Evolutionary conservation across 768 basidiomycete species (phyloP), one percentile per base, ranked within the genome.

Genomic region (Mycena olivaceomarginata): DNA sequence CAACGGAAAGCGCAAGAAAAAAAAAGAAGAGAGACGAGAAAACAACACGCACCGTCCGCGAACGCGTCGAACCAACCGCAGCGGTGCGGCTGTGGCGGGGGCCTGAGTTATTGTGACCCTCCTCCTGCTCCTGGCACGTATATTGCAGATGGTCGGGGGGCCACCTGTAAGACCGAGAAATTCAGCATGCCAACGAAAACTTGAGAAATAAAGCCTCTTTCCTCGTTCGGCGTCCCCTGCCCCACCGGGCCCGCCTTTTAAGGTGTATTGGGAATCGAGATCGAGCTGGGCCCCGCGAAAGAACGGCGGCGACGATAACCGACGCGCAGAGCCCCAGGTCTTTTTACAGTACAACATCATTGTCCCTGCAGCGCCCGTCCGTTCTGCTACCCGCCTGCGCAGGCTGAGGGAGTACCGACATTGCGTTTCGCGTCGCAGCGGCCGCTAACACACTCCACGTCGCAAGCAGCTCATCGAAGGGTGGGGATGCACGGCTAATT

Each of bases 61-160:
- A 98, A 83, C 80, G 94, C 95, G 86, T 98, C 97, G 81, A 93
- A 95, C 95, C 96, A 96, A 56, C 92, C 93, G 79, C 95, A 95
- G 63, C 91, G 92, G 16, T 92, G 91, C 11, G 88, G 91, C 64
- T 90, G 92, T 16, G 37, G 59, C 15, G 56, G 10, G 4, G 56
- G 56, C 22, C 25, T 22, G 11, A 25, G 56, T 57, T 18, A 20
- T 20, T 4, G 51, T 8, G 18, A 15, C 18, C 22, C 56, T 22
- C 22, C 22, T 11, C 9, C n/a, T 31, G 56, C 56, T 22, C 22
- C 25, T 57, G 56, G 25, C 25, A 25, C 25, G 9, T 1, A 22
- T 57, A 31, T 25, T 57, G 22, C 25, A 22, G 56, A 57, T 25
- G 22, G 56, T 25, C 22, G 25, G 9, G n/a, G 56, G 56, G 8